Evolutionary conservation across 169 alveolate genomes (phyloP), one percentile per base, ranked within the genome.

Genomic region (Theileria parva): DNA sequence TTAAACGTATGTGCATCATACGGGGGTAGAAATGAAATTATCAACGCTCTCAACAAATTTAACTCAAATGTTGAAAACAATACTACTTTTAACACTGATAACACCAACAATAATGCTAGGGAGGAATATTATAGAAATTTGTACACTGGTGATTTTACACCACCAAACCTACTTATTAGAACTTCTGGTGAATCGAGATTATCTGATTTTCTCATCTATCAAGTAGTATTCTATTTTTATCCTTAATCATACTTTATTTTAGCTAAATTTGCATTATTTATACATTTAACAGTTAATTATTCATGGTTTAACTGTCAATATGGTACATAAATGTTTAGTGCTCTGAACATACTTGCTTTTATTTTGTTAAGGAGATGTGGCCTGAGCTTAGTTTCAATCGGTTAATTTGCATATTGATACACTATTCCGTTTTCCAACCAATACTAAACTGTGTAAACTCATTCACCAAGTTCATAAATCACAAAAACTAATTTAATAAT

Each of bases 121-220:
- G 73, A 30, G 13, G n/a, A 32, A 44, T 89, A 92, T 72, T 87
- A 79, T 65, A 64, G 75, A 19, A 69, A 77, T 68, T 88, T 95
- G 59, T 86, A 77, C 39, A 74, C 93, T 30, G 81, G 94, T 65
- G 79, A 81, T 61, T 32, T 65, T 17, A 93, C 94, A 30, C 94
- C 93, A 13, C 97, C 97, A n/a, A 85, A 94, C 23, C 76, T 95
- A 51, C 74, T 95, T 30, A 91, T 95, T 44, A 86, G 97, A 71
- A 95, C 97, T 4, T 95, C 97, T 4, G 97, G 97, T 0, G 97
- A 89, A 61, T 83, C 95, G 55, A 72, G 97, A 48, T 88, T 95
- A 25, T 95, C 97, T 9, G 97, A 95, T 74, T 95, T 94, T 73
- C 88, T 95, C 65, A 65, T 95, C 34, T 95, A 93, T 77, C 97